Conservation (phyloP, 139 green algal species). For the Mychonastes homosphaera region DNA sequence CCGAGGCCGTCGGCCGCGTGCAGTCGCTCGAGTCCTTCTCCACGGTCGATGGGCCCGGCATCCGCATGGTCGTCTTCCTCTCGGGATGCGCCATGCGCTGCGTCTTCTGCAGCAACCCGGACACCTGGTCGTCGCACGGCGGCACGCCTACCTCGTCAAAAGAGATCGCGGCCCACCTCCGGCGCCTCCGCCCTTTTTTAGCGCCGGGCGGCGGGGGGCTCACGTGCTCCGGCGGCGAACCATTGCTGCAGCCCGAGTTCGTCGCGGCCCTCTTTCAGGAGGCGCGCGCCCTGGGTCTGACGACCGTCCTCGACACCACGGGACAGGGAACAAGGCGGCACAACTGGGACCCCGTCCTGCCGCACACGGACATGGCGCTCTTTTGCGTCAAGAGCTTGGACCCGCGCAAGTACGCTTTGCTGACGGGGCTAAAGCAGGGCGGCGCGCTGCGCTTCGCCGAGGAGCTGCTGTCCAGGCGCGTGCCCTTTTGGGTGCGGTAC, state of each 20-base stretch:
- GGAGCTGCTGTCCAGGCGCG: constrained; percentile 29
- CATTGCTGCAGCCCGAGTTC: constrained; percentile 51
- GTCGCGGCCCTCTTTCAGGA: constrained; percentile 15
- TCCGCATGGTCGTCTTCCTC: constrained; percentile 51
- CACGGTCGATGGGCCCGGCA: constrained; percentile 43
- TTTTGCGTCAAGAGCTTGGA: constrained; percentile 57
- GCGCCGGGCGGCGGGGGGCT: constrained; percentile 33
- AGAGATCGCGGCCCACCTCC: constrained; percentile 12
- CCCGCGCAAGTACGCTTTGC: constrained; percentile 20
- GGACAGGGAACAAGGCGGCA: constrained; percentile 44
- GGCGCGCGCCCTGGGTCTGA: constrained; percentile 45
- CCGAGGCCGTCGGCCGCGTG: too few relatives aligned
- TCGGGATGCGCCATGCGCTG: constrained; percentile 57
- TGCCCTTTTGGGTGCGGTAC: constrained; percentile 42
- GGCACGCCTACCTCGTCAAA: constrained; percentile 11
- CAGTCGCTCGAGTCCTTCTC: constrained; percentile 36
- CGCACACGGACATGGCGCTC: constrained; percentile 52
- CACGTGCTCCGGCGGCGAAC: constrained; percentile 49
- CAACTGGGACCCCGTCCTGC: constrained; percentile 43
- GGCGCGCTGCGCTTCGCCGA: constrained; percentile 39
- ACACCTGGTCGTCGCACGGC: constrained; percentile 18
- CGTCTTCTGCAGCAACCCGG: constrained; percentile 58
- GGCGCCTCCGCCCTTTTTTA: not conserved
- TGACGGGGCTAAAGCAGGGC: constrained; percentile 32
- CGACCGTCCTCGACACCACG: constrained; percentile 54